Evolutionary conservation across 2,329 filamentous ascomycete species (phyloP).

Genomic region (Cercospora sp.): DNA sequence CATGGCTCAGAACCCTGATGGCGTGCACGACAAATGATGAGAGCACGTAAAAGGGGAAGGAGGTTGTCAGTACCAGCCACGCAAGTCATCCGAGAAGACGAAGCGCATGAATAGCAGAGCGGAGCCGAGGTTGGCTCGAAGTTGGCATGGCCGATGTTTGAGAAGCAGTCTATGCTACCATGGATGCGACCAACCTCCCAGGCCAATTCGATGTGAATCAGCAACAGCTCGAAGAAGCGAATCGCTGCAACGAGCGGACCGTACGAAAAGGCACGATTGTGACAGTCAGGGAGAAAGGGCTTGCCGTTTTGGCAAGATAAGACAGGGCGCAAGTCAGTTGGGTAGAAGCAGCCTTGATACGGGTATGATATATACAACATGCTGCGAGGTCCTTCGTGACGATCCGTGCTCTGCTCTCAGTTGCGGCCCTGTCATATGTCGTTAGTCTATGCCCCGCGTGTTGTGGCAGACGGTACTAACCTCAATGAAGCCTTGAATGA

Average conservation of each 20-base stretch:
- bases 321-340: neutral
- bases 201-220: neutral
- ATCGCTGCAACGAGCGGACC: neutral
- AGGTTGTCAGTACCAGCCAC: slow-evolving; percentile 35
- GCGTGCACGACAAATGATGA: slow-evolving; percentile 23
- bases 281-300: neutral
- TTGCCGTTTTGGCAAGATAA: neutral
- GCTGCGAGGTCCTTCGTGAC: slow-evolving; percentile 10
- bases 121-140: neutral
- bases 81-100: slow-evolving; percentile 50
- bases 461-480: slow-evolving; percentile 51
- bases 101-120: slow-evolving; percentile 41
- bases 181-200: slow-evolving; percentile 21
- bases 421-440: slow-evolving; percentile 28
- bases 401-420: slow-evolving; percentile 15
- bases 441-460: slow-evolving; percentile 8
- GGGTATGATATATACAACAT: slow-evolving; percentile 34
- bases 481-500: slow-evolving; percentile 94
- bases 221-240: neutral
- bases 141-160: neutral
- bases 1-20: slow-evolving; percentile 40
- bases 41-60: neutral
- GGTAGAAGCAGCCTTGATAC: slow-evolving; percentile 13
- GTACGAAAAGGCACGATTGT: neutral
- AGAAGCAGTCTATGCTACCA: slow-evolving; percentile 15